Evolutionary conservation across 305 asterid genomes (phyloP).

Genomic region (Fraxinus floribunda): DNA sequence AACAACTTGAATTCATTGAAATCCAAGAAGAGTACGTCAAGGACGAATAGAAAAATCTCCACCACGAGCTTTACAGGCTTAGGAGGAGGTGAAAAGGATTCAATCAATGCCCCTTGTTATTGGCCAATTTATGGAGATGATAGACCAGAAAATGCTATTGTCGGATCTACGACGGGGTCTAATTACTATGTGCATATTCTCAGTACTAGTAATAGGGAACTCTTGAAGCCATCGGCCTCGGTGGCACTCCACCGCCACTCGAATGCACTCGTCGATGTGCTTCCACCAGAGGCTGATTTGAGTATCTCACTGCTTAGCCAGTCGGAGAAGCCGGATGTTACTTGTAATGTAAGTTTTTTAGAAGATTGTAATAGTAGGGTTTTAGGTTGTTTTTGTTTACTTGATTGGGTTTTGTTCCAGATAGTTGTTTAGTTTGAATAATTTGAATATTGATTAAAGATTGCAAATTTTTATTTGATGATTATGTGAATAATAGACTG

Average conservation of each 20-base stretch:
- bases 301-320: slow-evolving; percentile 50
- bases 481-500: too few relatives aligned
- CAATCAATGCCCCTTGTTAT: slow-evolving; percentile 52
- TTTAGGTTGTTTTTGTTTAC: background rate
- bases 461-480: too few relatives aligned
- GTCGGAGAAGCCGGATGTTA: slow-evolving; percentile 52
- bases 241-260: slow-evolving; percentile 52
- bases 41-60: slow-evolving; percentile 49
- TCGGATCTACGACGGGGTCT: too few relatives aligned
- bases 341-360: slow-evolving; percentile 33
- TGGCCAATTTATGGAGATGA: slow-evolving; percentile 60
- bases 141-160: slow-evolving; percentile 39
- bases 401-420: background rate
- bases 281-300: slow-evolving; percentile 56
- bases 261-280: slow-evolving; percentile 53
- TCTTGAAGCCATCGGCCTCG: slow-evolving; percentile 45
- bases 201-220: too few relatives aligned
- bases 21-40: slow-evolving; percentile 54
- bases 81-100: slow-evolving; percentile 53
- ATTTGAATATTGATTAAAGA: too few relatives aligned
- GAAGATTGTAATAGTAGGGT: background rate
- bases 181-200: too few relatives aligned
- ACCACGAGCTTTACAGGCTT: slow-evolving; percentile 47
- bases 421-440: too few relatives aligned
- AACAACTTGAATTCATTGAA: slow-evolving; percentile 49